Conservation (phyloP, 768 basidiomycete genomes). For the Pisolithus microcarpus region DNA sequence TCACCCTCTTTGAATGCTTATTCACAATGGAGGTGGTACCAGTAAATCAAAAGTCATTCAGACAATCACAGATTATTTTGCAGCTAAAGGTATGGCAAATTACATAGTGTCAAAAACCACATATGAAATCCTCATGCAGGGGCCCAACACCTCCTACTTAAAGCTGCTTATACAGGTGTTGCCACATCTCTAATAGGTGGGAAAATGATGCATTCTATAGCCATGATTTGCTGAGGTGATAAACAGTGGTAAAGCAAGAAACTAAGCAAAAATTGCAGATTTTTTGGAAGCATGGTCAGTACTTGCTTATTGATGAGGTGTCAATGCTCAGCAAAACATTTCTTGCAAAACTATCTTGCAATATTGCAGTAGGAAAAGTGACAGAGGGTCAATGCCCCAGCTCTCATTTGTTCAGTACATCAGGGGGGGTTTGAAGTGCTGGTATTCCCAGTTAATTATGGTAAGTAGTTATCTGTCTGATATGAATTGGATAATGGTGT, state of each 20-base stretch:
- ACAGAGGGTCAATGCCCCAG: constrained; percentile 4
- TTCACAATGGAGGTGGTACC: constrained; percentile 37
- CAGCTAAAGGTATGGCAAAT: background rate
- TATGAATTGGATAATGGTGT: no score
- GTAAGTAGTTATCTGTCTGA: no score
- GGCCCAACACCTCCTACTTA: constrained; percentile 16
- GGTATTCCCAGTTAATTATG: no score
- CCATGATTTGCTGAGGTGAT: constrained; percentile 9
- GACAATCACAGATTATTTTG: constrained; percentile 31
- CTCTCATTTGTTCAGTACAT: constrained; percentile 25
- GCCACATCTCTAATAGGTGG: constrained; percentile 36
- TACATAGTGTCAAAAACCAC: background rate
- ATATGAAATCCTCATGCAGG: no score
- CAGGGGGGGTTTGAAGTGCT: no score
- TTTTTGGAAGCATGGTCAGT: background rate
- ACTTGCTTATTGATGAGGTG: constrained; percentile 31
- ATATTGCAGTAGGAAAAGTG: constrained; percentile 10
- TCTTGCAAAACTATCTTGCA: constrained; percentile 12
- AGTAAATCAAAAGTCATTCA: constrained; percentile 39
- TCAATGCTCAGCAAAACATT: constrained; percentile 32
- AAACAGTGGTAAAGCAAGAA: background rate
- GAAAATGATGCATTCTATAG: constrained; percentile 27
- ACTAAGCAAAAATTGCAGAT: background rate
- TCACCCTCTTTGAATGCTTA: constrained; percentile 31
- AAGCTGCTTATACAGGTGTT: constrained; percentile 34